A percentile compares a stretch with the other conserved stretches of the same genome.
Evolutionary conservation across 2,329 filamentous ascomycete genomes (phyloP).

Genomic region (Pseudogymnoascus sp.): DNA sequence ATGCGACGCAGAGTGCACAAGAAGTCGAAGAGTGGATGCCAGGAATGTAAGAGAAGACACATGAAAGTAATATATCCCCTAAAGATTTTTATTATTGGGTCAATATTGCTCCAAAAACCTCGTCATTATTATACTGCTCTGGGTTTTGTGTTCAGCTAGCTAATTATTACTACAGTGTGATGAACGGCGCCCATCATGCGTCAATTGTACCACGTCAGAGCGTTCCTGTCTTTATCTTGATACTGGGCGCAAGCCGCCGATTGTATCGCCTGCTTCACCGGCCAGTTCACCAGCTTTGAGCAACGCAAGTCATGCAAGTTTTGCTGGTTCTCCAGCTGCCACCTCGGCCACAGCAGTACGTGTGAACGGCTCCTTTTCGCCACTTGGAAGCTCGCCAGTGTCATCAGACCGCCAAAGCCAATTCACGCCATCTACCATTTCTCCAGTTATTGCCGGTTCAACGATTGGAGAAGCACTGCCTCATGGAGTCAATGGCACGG

Average conservation of each 20-base stretch:
- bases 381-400: not conserved
- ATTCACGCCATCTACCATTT: not conserved
- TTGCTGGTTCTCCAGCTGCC: not conserved
- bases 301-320: not conserved
- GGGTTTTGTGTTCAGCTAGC: not conserved
- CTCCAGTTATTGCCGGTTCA: not conserved
- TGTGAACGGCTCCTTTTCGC: not conserved
- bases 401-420: not conserved
- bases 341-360: not conserved
- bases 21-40: slow-evolving; percentile 34
- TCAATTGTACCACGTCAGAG: slow-evolving; percentile 26
- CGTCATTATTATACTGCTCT: not conserved
- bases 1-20: slow-evolving; percentile 29
- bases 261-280: not conserved
- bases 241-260: not conserved
- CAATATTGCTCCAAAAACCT: not conserved
- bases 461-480: not conserved
- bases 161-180: slow-evolving; percentile 26
- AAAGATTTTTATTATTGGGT: not conserved
- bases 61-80: slow-evolving; percentile 28
- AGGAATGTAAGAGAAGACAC: slow-evolving; percentile 33
- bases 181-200: slow-evolving; percentile 29
- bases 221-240: slow-evolving; percentile 17
- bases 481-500: slow-evolving; percentile 10
- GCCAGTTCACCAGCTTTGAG: not conserved